phyloP scores from a whole-genome alignment of 2,329 filamentous ascomycete genomes.

The Apiospora koreana region DNA sequence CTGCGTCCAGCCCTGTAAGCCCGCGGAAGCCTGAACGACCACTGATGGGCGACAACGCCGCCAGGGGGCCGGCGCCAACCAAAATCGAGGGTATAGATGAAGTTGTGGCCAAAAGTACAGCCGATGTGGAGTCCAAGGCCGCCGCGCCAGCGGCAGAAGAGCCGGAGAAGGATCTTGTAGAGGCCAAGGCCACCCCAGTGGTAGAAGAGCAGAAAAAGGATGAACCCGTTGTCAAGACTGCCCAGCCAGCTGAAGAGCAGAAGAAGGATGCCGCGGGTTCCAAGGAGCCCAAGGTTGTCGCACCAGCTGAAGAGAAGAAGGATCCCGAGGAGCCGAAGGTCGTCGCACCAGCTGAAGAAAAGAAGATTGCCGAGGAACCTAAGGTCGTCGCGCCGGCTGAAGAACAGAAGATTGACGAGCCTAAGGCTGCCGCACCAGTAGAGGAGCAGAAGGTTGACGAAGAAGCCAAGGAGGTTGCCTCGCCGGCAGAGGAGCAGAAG shows the following conservation, averaged over 20 bases:
- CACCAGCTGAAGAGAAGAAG: neutral
- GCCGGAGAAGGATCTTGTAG: neutral
- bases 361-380: neutral
- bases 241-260: neutral
- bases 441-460: neutral
- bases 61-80: conserved; percentile 15
- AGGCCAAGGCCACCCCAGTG: neutral
- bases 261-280: neutral
- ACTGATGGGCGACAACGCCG: neutral
- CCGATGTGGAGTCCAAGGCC: neutral
- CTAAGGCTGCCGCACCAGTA: neutral
- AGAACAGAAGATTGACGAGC: neutral
- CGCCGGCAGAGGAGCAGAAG: neutral
- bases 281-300: neutral
- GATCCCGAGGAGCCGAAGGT: neutral
- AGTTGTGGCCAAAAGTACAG: conserved; percentile 11
- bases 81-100: conserved; percentile 13
- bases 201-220: neutral
- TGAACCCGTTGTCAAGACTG: neutral
- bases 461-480: neutral
- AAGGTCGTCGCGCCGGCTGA: neutral
- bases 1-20: conserved; percentile 26
- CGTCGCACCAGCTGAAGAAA: neutral
- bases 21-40: conserved; percentile 21
- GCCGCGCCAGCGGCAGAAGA: neutral